These are phyloP conservation scores for Pestalotiopsis sp. DNA, from an alignment of 2,329 filamentous ascomycete species.

Conservation along the genomic window DNA sequence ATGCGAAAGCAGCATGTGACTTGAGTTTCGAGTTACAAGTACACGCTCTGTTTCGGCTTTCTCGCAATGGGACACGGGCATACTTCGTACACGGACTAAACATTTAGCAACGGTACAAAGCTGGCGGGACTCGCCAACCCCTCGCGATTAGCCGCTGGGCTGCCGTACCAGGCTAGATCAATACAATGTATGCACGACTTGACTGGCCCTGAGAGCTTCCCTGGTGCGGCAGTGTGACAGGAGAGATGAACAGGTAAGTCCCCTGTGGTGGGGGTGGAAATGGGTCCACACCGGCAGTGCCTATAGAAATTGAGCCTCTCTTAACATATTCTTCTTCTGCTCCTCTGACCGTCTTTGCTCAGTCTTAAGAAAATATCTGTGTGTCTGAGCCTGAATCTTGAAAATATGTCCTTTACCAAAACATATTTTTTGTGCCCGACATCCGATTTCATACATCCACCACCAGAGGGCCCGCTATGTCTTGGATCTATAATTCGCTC, in stretches of 20 bases:
- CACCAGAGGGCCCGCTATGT: slow-evolving; percentile 28
- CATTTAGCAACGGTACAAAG: too few relatives aligned
- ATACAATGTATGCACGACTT: neutral
- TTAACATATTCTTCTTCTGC: too few relatives aligned
- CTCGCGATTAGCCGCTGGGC: neutral
- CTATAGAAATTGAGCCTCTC: too few relatives aligned
- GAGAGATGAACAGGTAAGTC: too few relatives aligned
- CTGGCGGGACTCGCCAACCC: neutral
- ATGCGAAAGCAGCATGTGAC: neutral
- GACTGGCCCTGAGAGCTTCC: too few relatives aligned
- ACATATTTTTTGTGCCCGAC: slow-evolving; percentile 30
- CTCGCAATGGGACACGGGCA: neutral
- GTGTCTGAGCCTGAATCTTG: neutral
- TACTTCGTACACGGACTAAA: too few relatives aligned
- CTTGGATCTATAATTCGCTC: slow-evolving; percentile 33
- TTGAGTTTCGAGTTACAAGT: neutral
- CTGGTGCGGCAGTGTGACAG: too few relatives aligned
- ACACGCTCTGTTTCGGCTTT: neutral
- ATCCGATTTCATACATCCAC: slow-evolving; percentile 30
- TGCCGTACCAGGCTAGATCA: neutral
- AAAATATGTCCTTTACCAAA: slow-evolving; percentile 24
- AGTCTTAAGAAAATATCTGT: too few relatives aligned
- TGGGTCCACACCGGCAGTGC: too few relatives aligned
- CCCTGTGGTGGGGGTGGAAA: too few relatives aligned
- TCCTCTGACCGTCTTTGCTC: neutral